Evolutionary conservation across 768 basidiomycete genomes (phyloP).

Genomic region (Termitomyces sp.): DNA sequence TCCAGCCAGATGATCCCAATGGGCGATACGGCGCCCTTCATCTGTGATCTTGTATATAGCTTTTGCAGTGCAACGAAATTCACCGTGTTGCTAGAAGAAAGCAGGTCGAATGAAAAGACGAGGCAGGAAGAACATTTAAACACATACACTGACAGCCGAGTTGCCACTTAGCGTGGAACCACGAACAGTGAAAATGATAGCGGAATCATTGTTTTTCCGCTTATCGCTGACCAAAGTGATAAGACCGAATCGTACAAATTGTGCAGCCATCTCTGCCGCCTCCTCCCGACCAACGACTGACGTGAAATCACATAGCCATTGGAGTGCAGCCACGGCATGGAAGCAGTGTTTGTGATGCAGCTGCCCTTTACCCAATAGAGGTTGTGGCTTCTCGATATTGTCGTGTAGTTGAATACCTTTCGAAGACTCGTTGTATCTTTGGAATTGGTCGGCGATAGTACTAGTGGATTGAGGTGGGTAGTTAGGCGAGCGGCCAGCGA

Average conservation of each 20-base stretch:
- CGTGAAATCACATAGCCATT: slow-evolving; percentile 98
- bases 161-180: slow-evolving; percentile 73
- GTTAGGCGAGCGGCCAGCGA: slow-evolving; percentile 85
- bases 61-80: slow-evolving; percentile 95
- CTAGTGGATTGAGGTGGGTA: slow-evolving; percentile 43
- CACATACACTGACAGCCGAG: slow-evolving; percentile 65
- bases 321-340: slow-evolving; percentile 79
- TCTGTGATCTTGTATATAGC: slow-evolving; percentile 94
- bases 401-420: slow-evolving; percentile 72
- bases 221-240: slow-evolving; percentile 87
- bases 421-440: slow-evolving; percentile 74
- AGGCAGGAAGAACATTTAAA: slow-evolving; percentile 4
- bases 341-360: slow-evolving; percentile 70
- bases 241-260: slow-evolving; percentile 93
- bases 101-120: slow-evolving; percentile 9
- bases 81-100: slow-evolving; percentile 72
- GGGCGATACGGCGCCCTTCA: slow-evolving; percentile 80
- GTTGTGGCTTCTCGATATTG: slow-evolving; percentile 60
- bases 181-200: slow-evolving; percentile 89
- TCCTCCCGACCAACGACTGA: slow-evolving; percentile 95
- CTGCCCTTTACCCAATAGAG: slow-evolving; percentile 42
- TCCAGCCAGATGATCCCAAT: slow-evolving; percentile 63
- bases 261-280: slow-evolving; percentile 95
- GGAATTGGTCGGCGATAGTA: slow-evolving; percentile 53
- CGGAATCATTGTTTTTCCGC: slow-evolving; percentile 86